Percentiles rank a stretch among this genome's conserved stretches.
Evolutionary conservation across 208 protist genomes (phyloP).

Genomic region (Acanthamoeba royreba): DNA sequence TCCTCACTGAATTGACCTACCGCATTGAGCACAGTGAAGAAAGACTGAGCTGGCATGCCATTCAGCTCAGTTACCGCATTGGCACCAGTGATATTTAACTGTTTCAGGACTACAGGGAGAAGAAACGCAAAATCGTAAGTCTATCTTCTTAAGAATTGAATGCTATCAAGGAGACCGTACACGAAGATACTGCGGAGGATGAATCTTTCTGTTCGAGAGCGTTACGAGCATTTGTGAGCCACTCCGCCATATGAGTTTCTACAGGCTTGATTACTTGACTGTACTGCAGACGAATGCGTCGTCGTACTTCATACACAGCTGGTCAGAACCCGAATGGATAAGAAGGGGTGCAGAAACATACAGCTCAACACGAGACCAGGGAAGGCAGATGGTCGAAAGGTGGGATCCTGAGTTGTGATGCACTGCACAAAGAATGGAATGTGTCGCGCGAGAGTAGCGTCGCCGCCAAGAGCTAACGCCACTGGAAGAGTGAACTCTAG

Average conservation of each 20-base stretch:
- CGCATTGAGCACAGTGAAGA: constrained; percentile 66
- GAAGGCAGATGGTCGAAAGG: not conserved
- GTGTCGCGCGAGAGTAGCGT: not conserved
- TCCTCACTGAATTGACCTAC: constrained; percentile 51
- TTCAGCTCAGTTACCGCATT: constrained; percentile 59
- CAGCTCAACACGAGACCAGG: not conserved
- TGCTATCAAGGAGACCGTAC: not conserved
- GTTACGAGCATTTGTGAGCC: constrained; percentile 50
- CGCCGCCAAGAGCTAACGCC: not conserved
- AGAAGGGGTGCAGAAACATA: not conserved
- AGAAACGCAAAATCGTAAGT: not conserved
- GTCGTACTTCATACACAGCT: not conserved
- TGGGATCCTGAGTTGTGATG: not conserved
- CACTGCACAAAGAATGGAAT: constrained; percentile 2
- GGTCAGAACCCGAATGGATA: not conserved
- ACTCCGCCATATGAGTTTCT: constrained; percentile 57
- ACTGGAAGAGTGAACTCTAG: not conserved
- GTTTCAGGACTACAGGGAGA: not conserved
- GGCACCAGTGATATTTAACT: constrained; percentile 16
- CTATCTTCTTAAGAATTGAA: not conserved
- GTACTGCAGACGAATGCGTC: not conserved
- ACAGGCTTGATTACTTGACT: constrained; percentile 45
- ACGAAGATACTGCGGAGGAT: not conserved
- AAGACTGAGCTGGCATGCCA: constrained; percentile 54
- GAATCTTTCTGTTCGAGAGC: constrained; percentile 55